Evolutionary conservation across 768 basidiomycete species (phyloP), one percentile per base, ranked within the genome.

Genomic region (Lentinula boryana): DNA sequence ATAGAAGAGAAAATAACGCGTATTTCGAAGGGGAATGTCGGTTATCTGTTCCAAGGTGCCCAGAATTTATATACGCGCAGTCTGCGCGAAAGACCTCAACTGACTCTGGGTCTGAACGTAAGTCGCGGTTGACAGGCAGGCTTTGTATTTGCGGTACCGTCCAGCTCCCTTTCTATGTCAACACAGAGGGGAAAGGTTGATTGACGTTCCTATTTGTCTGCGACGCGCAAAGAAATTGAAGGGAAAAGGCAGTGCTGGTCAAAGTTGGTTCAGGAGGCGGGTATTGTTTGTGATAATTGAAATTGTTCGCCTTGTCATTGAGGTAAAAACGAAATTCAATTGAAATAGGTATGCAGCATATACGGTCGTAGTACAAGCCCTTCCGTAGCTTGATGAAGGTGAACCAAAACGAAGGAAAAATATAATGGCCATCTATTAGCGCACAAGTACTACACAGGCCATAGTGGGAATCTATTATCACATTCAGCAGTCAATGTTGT

Each of bases 1-100:
- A 58, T 58, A 57, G 56, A 46, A 18, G 15, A 33, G 27, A 43
- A 27, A 23, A 38, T 48, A 49, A 56, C 55, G 55, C 55, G 55
- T 56, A n/a, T 54, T 54, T 54, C 55, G 27, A 56, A 16, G 12
- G 27, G 23, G 12, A 43, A 31, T 27, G 40, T 56, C 43, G 36
- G 33, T 35, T 54, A 35, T 51, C 36, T 21, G 5, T 43, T 27
- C 40, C 23, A 56, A 43, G 40, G 5, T 38, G 5, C 53, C 36
- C 33, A 32, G 55, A n/a, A 9, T 56, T 56, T 43, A 56, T 56
- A 43, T 27, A 44, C 55, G 40, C 55, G 55, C 38, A 44, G 31
- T n/a, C 4, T 13, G 41, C 41, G 46, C 46, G 21, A 40, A 38
- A 21, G 53, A 54, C 18, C 35, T 54, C 53, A 21, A 54, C n/a